Percentiles rank a stretch among this genome's conserved stretches.
Conservation (phyloP, 208 protist species). For the Crithidia fasciculata region DNA sequence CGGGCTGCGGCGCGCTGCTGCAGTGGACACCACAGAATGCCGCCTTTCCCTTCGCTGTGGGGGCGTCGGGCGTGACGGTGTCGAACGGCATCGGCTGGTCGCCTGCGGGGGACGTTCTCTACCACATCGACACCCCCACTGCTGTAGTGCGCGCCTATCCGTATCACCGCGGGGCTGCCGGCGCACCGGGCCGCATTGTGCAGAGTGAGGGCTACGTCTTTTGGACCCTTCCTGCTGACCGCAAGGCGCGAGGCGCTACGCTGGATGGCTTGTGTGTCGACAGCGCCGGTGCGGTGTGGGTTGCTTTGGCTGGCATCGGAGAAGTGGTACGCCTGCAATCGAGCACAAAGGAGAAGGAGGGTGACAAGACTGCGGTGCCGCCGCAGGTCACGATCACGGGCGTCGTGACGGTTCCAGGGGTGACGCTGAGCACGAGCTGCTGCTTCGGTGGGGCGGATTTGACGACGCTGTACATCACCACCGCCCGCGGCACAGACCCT, state of each 20-base stretch:
- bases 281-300: constrained; percentile 26
- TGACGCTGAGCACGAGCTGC: constrained; percentile 32
- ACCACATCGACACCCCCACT: constrained; percentile 28
- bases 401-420: constrained; percentile 23
- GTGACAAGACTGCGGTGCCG: not conserved
- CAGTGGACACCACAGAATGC: constrained; percentile 16
- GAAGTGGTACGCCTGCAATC: constrained; percentile 34
- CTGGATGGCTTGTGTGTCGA: constrained; percentile 38
- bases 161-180: constrained; percentile 2
- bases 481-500: constrained; percentile 28
- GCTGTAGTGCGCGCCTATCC: constrained; percentile 26
- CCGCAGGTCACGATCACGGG: constrained; percentile 19
- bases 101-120: constrained; percentile 21
- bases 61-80: constrained; percentile 23
- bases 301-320: constrained; percentile 30
- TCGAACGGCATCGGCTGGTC: constrained; percentile 38
- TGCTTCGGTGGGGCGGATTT: constrained; percentile 37
- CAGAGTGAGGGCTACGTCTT: constrained; percentile 16
- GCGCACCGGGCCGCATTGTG: not conserved
- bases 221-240: constrained; percentile 16
- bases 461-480: constrained; percentile 39
- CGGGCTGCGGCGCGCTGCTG: constrained; percentile 19
- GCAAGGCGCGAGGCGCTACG: constrained; percentile 18
- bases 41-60: constrained; percentile 4
- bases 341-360: not conserved